Base-by-base conservation (phyloP, 495 filamentous ascomycete genomes). In the Usnea hakonensis region DNA sequence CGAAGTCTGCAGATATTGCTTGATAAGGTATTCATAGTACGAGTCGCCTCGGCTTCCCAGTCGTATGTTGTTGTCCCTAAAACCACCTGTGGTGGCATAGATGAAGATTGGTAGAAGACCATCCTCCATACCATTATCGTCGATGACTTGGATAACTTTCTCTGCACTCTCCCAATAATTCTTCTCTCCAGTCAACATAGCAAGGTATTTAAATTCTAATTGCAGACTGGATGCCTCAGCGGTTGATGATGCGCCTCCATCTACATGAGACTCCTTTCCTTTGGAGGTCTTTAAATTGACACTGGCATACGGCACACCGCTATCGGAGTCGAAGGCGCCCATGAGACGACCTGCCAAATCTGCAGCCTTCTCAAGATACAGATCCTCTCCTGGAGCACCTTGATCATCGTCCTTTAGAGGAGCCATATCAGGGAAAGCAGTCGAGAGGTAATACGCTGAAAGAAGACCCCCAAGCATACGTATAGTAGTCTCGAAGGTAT, bases 401-500 rank as follows among this genome's bases (percentile, higher is more conserved):
- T 77, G 73, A 66, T 90, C 83, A 46, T 88, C 87, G 35, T 88
- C 86, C 19, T 74, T 48, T 62, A 88, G 73, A 16, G 87, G 81
- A 17, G 88, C 87, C 70, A 90, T 71, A 23, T 83, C 64, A 0
- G 89, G 88, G 65, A 81, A 90, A 48, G 81, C 76, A 21, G 84
- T 89, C 26, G 90, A 92, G 6, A 99, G 83, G 71, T 97, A 96
- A 69, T 99, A 91, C 26, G 94, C 94, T 11, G 94, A 96, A 21
- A 99, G 79, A 23, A 99, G 80, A 4, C 94, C 94, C 26, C 94
- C 94, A 37, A 99, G 75, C 92, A 99, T 97, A 61, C 95, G 89
- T 65, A 97, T 99, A 1, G 93, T 97, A 0, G 94, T 97, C 72
- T 99, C 94, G 69, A 99, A 99, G 0, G 91, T 97, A 73, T 88